Evolutionary conservation across 2,329 filamentous ascomycete species (phyloP), one percentile per base, ranked within the genome.

Genomic region (Xylogone sp.): DNA sequence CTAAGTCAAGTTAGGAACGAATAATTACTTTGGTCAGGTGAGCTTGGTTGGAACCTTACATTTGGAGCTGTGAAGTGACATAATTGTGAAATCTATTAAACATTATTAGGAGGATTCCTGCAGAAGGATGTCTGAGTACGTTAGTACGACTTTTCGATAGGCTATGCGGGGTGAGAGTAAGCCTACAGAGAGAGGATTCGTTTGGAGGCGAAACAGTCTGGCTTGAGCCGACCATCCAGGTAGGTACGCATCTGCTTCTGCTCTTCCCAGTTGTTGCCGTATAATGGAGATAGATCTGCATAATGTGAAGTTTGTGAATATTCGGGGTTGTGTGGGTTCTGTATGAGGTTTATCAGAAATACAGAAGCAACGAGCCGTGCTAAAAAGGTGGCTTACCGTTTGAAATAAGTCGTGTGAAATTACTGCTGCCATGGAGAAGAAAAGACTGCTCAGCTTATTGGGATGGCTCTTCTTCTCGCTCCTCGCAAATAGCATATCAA

Each of bases 51-150:
- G n/a, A n/a, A n/a, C n/a, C n/a, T n/a, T n/a, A n/a, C n/a, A n/a
- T n/a, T n/a, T n/a, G n/a, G n/a, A n/a, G n/a, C n/a, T n/a, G n/a
- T n/a, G n/a, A n/a, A n/a, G 88, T 90, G 0, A 90, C 82, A 56
- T 94, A 79, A 69, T 97, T 96, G 69, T 97, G 92, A 70, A 95
- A 95, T 20, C 84, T 80, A 63, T 85, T 86, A 70, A 90, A 85
- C 85, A 90, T 88, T 68, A 91, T 76, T 22, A 91, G 71, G 1
- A 91, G 62, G 3, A 87, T n/a, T n/a, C n/a, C n/a, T n/a, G n/a
- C n/a, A n/a, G n/a, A n/a, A n/a, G n/a, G n/a, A n/a, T n/a, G n/a
- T n/a, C n/a, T n/a, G n/a, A n/a, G n/a, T n/a, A n/a, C n/a, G n/a
- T n/a, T n/a, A n/a, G n/a, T n/a, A n/a, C n/a, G n/a, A n/a, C n/a